Base-by-base conservation (phyloP, 106 monocot genomes). In the Vanilla planifolia region DNA sequence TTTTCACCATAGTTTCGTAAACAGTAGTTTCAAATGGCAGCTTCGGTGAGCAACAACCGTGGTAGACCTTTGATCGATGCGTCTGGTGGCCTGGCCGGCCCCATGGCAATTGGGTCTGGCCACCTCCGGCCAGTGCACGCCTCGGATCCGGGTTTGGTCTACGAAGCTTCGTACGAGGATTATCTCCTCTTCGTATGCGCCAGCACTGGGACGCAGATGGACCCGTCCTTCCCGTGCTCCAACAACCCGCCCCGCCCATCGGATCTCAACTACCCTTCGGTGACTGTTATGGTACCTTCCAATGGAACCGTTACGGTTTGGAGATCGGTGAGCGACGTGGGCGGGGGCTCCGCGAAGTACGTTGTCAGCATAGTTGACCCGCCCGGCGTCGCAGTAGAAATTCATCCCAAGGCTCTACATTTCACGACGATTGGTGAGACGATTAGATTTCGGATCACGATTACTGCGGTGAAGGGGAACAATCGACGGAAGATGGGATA, bases 151-250 rank as follows among this genome's bases (percentile, higher is more conserved):
- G 88, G 93, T 43, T 74, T 88, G 7, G 42, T 93, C 42, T 88
- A 93, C 71, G 85, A 93, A 22, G 81, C 85, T n/a, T 46, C 73
- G 0, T 79, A 85, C 67, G 20, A 27, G 4, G 93, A 88, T 63
- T 93, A 93, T 63, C 70, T 85, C 27, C 68, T 82, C 57, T 93
- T 85, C 55, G 69, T 61, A 9, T 93, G 92, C 71, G 52, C 92
- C 19, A 82, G 79, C 67, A 43, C 55, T 30, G 63, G 67, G 0
- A 55, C 33, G n/a, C 63, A 74, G 63, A 64, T 81, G 69, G 92
- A 88, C 52, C 74, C 69, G 0, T 9, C 75, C 7, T 67, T 79
- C 41, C 70, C 76, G 11, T 93, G 92, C 71, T 84, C 92, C 0
- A 27, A 24, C 21, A 37, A 20, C 19, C 65, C 79, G 0, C 79